Evolutionary conservation across 78 protist genomes (phyloP).

Genomic region (Tieghemostelium lacteum): DNA sequence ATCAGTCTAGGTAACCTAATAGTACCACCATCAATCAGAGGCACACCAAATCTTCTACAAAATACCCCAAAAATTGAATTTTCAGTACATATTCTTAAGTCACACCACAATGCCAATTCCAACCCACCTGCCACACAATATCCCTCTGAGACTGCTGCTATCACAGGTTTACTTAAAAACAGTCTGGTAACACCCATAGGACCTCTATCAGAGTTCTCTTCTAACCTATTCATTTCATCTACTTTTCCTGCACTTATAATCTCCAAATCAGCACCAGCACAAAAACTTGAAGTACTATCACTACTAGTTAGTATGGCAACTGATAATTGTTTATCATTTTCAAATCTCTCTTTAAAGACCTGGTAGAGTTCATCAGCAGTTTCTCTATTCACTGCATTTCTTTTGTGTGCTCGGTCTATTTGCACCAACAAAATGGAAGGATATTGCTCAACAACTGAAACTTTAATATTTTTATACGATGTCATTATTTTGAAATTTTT

Average conservation of each 20-base stretch:
- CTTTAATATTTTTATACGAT: no score
- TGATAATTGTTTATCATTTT: not conserved
- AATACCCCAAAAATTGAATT: constrained; percentile 80
- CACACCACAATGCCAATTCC: constrained; percentile 90
- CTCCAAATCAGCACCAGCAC: constrained; percentile 92
- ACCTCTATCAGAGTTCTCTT: constrained; percentile 41
- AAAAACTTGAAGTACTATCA: constrained; percentile 77
- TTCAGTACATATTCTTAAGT: constrained; percentile 44
- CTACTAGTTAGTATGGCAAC: constrained; percentile 84
- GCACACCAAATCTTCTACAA: constrained; percentile 90
- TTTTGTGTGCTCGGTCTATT: constrained; percentile 44
- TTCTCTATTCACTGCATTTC: constrained; percentile 82
- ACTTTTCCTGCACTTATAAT: not conserved
- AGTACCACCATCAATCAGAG: constrained; percentile 92
- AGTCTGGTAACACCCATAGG: constrained; percentile 88
- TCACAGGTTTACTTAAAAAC: constrained; percentile 78
- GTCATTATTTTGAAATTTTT: no score
- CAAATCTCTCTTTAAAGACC: constrained; percentile 60
- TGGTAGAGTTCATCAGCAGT: constrained; percentile 70
- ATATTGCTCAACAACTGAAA: no score
- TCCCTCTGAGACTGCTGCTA: constrained; percentile 79
- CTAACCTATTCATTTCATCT: not conserved
- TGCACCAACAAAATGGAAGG: no score
- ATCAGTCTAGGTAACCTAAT: constrained; percentile 87
- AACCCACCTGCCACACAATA: constrained; percentile 91